Percentiles rank a stretch among this genome's conserved stretches.
These are phyloP conservation scores for Kwoniella pini DNA, from an alignment of 768 basidiomycete genomes.

Conservation along the genomic window DNA sequence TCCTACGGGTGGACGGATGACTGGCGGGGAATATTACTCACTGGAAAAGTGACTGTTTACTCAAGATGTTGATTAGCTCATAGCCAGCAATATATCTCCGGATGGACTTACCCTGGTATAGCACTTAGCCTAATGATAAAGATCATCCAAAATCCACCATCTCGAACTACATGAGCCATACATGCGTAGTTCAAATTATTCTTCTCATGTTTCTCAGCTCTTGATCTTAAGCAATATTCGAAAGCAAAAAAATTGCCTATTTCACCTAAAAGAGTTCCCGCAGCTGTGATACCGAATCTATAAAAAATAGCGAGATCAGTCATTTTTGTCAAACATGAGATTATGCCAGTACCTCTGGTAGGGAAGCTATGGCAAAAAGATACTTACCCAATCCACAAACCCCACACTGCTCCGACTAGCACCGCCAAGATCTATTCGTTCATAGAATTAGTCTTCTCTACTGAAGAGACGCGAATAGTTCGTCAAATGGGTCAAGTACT, in stretches of 20 bases:
- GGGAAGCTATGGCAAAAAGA: not conserved
- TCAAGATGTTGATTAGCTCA: conserved; percentile 2
- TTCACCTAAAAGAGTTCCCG: conserved; percentile 51
- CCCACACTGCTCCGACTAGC: conserved; percentile 55
- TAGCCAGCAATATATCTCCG: not conserved
- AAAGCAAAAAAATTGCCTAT: conserved; percentile 54
- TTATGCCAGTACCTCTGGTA: no score
- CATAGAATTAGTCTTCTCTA: no score
- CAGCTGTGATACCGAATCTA: conserved; percentile 47
- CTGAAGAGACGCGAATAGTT: not conserved
- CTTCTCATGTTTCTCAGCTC: conserved; percentile 50
- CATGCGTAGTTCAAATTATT: conserved; percentile 53
- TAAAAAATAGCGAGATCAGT: not conserved
- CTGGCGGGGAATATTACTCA: conserved; percentile 1
- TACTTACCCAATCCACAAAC: conserved; percentile 51
- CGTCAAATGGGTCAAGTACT: conserved; percentile 13
- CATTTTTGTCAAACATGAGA: no score
- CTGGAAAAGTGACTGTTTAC: conserved; percentile 21
- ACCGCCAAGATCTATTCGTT: conserved; percentile 51
- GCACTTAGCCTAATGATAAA: conserved; percentile 53
- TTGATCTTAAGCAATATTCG: conserved; percentile 39
- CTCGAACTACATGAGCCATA: conserved; percentile 54
- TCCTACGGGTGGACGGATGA: not conserved
- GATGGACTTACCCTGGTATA: conserved; percentile 51
- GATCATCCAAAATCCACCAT: conserved; percentile 55